Conservation (phyloP, 768 basidiomycete genomes). For the Filobasidium wieringae region DNA sequence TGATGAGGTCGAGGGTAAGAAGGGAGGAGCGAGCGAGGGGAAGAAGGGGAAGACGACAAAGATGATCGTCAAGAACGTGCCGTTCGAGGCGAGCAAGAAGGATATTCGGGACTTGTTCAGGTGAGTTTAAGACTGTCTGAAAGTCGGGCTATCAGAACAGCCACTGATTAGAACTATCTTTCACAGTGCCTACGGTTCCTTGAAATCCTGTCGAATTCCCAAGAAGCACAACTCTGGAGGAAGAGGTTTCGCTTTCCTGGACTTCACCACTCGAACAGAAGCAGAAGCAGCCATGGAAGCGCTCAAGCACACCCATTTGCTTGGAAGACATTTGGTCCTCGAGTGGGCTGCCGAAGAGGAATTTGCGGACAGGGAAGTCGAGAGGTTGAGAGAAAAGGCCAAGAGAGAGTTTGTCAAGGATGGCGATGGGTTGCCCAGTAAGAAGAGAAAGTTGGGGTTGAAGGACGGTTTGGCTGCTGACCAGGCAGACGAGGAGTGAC, state of each 20-base stretch:
- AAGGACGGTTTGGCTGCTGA: conserved; percentile 1
- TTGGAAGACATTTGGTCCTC: conserved; percentile 86
- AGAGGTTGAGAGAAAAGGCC: conserved; percentile 58
- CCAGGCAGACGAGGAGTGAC: not conserved
- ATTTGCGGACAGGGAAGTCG: conserved; percentile 52
- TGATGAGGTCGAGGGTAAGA: conserved; percentile 39
- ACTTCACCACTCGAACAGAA: conserved; percentile 79
- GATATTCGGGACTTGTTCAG: conserved; percentile 81
- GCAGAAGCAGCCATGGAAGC: conserved; percentile 79
- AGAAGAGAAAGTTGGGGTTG: conserved; percentile 33
- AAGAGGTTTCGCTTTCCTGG: conserved; percentile 92
- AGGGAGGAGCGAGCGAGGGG: conserved; percentile 39
- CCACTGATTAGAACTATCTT: conserved; percentile 2
- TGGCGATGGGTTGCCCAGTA: conserved; percentile 17
- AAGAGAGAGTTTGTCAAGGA: conserved; percentile 39
- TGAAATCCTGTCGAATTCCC: conserved; percentile 88
- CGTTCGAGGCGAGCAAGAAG: conserved; percentile 90
- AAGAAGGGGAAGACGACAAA: conserved; percentile 64
- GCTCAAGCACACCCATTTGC: conserved; percentile 84
- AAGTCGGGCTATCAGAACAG: not conserved
- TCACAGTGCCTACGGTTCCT: conserved; percentile 73
- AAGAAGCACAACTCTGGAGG: conserved; percentile 61
- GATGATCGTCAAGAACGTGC: conserved; percentile 95
- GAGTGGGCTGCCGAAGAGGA: conserved; percentile 84
- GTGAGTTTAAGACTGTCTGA: conserved; percentile 47